These are phyloP conservation scores for Linnemannia elongata DNA, from an alignment of 192 early-diverging fungal species.

Conservation along the genomic window DNA sequence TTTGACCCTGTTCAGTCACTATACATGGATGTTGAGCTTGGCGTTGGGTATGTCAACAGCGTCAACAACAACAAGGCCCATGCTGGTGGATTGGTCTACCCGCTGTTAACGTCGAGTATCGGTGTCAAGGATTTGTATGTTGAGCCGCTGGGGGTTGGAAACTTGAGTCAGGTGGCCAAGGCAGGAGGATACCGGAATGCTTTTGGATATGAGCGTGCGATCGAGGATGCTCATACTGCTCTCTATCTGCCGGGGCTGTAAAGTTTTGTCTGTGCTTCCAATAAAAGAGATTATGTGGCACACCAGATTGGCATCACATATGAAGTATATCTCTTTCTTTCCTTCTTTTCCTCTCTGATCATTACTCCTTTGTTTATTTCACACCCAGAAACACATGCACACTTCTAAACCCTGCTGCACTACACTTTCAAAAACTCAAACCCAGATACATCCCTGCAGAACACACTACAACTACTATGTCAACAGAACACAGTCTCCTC, in stretches of 20 bases:
- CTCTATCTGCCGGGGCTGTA: constrained; percentile 20
- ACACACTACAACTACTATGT: no score
- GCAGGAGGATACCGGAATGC: constrained; percentile 49
- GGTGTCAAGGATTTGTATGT: constrained; percentile 51
- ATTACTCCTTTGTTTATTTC: no score
- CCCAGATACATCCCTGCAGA: no score
- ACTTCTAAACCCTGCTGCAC: no score
- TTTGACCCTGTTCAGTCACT: constrained; percentile 52
- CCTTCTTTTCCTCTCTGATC: no score
- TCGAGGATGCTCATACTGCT: constrained; percentile 46
- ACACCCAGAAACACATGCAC: no score
- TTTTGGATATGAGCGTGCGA: constrained; percentile 49
- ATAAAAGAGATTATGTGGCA: background rate
- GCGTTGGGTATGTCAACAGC: constrained; percentile 53
- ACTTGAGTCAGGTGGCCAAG: constrained; percentile 27
- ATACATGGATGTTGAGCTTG: constrained; percentile 54
- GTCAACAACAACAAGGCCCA: constrained; percentile 59
- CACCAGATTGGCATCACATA: no score
- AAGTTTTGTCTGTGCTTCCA: background rate
- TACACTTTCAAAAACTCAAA: no score
- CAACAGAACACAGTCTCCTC: no score
- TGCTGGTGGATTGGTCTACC: constrained; percentile 50
- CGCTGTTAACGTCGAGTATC: constrained; percentile 43
- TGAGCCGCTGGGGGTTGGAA: constrained; percentile 26
- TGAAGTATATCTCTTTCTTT: no score